A percentile compares a stretch with the other conserved stretches of the same genome.
Conservation (phyloP, 1,284 basidiomycete genomes). For the Trichosporon ovoides region DNA sequence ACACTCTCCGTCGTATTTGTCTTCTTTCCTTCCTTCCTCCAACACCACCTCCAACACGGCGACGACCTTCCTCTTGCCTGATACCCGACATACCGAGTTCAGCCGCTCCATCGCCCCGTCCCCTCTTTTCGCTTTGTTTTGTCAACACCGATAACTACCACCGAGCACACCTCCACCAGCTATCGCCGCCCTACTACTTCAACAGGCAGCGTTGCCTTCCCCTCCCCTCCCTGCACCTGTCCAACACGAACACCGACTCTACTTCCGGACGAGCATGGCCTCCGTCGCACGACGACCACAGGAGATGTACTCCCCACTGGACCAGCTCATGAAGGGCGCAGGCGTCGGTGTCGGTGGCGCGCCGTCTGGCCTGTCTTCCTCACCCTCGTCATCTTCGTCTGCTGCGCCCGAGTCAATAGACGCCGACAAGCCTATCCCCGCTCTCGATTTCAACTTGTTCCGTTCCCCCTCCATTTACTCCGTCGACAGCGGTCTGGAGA, state of each 20-base stretch:
- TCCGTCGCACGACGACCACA: conserved; percentile 2
- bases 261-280: no score
- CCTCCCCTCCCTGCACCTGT: neutral
- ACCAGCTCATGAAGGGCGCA: conserved; percentile 16
- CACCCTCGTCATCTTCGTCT: neutral
- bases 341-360: conserved; percentile 3
- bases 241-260: no score
- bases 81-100: no score
- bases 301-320: conserved; percentile 16
- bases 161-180: no score
- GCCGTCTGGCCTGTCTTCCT: neutral
- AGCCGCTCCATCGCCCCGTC: no score
- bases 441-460: conserved; percentile 42
- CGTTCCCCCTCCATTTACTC: conserved; percentile 38
- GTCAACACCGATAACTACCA: no score
- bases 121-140: no score
- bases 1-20: no score
- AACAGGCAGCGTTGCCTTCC: neutral
- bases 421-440: conserved; percentile 28
- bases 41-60: no score
- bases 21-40: no score
- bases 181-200: neutral
- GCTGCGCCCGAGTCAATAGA: neutral
- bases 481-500: conserved; percentile 24
- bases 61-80: no score